Base-by-base conservation (phyloP, 2,329 filamentous ascomycete genomes). In the Ophidiomyces ophidiicola region DNA sequence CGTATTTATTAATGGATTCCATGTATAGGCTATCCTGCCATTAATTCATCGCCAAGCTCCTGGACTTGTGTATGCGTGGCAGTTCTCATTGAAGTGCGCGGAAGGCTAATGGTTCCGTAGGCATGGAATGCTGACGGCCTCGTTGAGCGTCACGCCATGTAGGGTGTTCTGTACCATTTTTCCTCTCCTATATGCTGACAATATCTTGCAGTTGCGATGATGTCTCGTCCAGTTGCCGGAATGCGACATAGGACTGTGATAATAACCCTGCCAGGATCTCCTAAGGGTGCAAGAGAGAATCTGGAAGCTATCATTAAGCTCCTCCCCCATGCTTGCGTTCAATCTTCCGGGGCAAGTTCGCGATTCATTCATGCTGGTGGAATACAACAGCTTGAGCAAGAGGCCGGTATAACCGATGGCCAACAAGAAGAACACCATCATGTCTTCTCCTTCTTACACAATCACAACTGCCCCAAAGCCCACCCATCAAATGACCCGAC, bases 231-330 rank as follows among this genome's bases (percentile, higher is more conserved):
- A 3, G 82, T 92, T 8, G 90, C 90, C 15, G 90, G 90, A 2
- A 78, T 93, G 2, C 72, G 90, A 21, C 79, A 88, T 46, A 77
- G 76, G 44, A 80, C 84, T 1, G 61, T 98, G 37, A 81, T 98
- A 17, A 64, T 94, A 45, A 98, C 90, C 0, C 67, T 98, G 3
- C 90, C 90, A 0, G 90, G 90, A 1, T 96, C 88, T 0, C 90
- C 90, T 0, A 96, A 96, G 58, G 90, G 87, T 1, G 90, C 90
- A 6, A 83, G 78, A 53, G 90, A 98, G 64, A 98, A 96, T 54
- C 71, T 98, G 0, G 78, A 90, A 53, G 79, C 87, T 1, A 70
- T 98, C 5, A 66, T 98, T 45, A 92, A 86, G 55, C 76, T 88
- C n/a, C 64, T 98, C 4, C 87, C 88, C 0, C 90, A 98, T 61